Evolutionary conservation across 2,329 filamentous ascomycete genomes (phyloP), one percentile per base, ranked within the genome.

Genomic region (Capronia epimyces): DNA sequence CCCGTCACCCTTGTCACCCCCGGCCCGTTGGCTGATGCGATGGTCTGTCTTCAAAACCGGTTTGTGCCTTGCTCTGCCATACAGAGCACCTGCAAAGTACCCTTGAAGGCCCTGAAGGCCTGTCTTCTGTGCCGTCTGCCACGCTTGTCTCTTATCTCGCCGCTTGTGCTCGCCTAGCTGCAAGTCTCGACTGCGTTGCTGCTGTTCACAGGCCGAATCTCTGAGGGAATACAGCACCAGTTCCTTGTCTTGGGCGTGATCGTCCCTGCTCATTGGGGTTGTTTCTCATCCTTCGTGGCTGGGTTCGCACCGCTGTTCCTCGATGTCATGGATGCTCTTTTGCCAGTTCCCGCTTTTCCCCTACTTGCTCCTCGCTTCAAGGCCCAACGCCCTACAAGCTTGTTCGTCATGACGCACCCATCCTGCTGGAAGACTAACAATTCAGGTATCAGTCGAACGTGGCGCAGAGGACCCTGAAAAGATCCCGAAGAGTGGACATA

Each of bases 21-120:
- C n/a, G n/a, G n/a, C n/a, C n/a, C n/a, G n/a, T n/a, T n/a, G n/a
- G 31, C 15, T 27, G 22, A 32, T 43, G 20, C 32, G 20, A 13
- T 40, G n/a, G 31, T 15, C 37, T 43, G 9, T 24, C 31, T 37
- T 20, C 34, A 50, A 56, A 56, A 53, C 54, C 43, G 50, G 50
- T 56, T 56, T 56, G 40, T 41, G 20, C 29, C 41, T 50, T 27
- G 43, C 16, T 18, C 15, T 36, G 13, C 46, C 49, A 52, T 49
- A 45, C n/a, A n/a, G n/a, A n/a, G n/a, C n/a, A n/a, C n/a, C n/a
- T n/a, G n/a, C n/a, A n/a, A n/a, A n/a, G n/a, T n/a, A n/a, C n/a
- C n/a, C n/a, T n/a, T n/a, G n/a, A n/a, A n/a, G n/a, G n/a, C n/a
- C 43, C 40, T 39, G 49, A 34, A 22, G 15, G 25, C 36, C 21